Base-by-base conservation (phyloP, 257 asterid species). In the Capsicum pubescens region DNA sequence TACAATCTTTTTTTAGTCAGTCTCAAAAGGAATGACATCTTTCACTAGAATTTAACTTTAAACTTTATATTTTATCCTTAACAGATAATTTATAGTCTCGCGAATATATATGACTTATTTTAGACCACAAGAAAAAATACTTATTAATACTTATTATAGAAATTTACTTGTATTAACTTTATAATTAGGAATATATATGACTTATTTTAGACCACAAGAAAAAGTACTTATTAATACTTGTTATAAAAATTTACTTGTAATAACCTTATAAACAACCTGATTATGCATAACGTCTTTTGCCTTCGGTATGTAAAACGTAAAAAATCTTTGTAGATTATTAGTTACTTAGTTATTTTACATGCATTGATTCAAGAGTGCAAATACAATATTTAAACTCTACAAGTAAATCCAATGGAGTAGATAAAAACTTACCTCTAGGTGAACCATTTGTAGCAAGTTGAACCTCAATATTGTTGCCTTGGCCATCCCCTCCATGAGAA, bases 341-440 rank as follows among this genome's bases (percentile, higher is more conserved):
- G 4, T 39, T 39, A 39, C 5, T 3, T 39, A 3, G 44, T 39
- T 39, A 39, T 39, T 39, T 39, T 39, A 39, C 5, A 39, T 39
- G 5, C 44, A 39, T 39, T 39, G 44, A 39, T 39, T 39, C 5
- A 4, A 39, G 4, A 4, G 44, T 39, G 5, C 4, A 4, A 39
- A 39, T 39, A 39, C 44, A 39, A 4, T 39, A 3, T 39, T 39
- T 39, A 39, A 39, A 64, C 79, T 70, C 79, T 26, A 71, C 9
- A 70, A n/a, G 17, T 71, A 71, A 70, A 70, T 70, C 79, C 57
- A n/a, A 6, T 71, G 8, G n/a, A 46, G 74, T 67, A 67, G 21
- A n/a, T n/a, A 46, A n/a, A 46, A 11, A 61, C n/a, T 19, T 74
- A 76, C 81, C 63, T 21, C 46, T 44, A 50, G 59, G 44, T 3